Conservation (phyloP, 768 basidiomycete species). For the Tephrocybe rancida region DNA sequence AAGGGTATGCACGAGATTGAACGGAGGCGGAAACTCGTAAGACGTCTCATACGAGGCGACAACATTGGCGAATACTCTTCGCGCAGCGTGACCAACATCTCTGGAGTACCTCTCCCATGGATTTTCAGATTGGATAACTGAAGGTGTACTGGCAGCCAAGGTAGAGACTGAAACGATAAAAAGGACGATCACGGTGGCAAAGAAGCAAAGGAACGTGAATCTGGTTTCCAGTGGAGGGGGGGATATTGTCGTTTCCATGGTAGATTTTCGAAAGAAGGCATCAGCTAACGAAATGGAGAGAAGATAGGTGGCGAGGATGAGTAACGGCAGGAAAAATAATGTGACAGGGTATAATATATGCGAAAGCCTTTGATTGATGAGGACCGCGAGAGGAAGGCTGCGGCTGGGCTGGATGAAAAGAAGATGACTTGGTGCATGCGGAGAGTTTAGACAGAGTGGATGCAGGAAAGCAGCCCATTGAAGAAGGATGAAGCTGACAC, state of each 20-base stretch:
- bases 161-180: constrained; percentile 35
- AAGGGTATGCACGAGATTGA: constrained; percentile 44
- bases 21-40: constrained; percentile 51
- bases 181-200: constrained; percentile 31
- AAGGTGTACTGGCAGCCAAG: constrained; percentile 25
- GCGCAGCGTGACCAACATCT: constrained; percentile 44
- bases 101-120: constrained; percentile 54
- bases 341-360: constrained; percentile 39
- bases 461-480: constrained; percentile 42
- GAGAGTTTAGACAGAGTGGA: constrained; percentile 48
- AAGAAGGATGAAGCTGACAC: constrained; percentile 41
- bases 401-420: constrained; percentile 40
- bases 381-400: constrained; percentile 46
- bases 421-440: constrained; percentile 44
- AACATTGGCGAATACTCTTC: constrained; percentile 38
- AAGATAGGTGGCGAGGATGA: constrained; percentile 43
- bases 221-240: constrained; percentile 53
- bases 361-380: constrained; percentile 40
- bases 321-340: constrained; percentile 50
- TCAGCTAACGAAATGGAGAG: constrained; percentile 52
- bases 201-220: constrained; percentile 41
- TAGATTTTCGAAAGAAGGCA: constrained; percentile 22
- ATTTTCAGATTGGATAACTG: constrained; percentile 8
- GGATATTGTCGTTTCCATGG: constrained; percentile 4
- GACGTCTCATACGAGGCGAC: constrained; percentile 36